A percentile compares a stretch with the other conserved stretches of the same genome.
Evolutionary conservation across 2,329 filamentous ascomycete genomes (phyloP).

Genomic region (Zymoseptoria tritici): DNA sequence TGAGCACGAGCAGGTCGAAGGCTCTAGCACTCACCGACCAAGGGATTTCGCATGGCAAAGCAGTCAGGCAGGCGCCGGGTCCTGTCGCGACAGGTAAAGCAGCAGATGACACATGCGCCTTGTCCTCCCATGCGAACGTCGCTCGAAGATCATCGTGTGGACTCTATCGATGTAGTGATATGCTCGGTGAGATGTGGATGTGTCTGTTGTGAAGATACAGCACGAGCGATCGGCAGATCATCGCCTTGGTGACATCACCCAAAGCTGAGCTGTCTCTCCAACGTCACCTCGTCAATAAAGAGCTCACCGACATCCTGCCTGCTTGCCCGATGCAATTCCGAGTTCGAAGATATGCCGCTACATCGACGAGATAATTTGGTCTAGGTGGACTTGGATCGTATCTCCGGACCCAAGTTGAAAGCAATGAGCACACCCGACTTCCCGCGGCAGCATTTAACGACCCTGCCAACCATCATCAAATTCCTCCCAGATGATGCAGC

Average conservation of each 20-base stretch:
- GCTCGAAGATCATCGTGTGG: no score
- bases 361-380: background rate
- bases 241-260: background rate
- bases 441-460: background rate
- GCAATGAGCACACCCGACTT: background rate
- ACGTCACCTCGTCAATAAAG: background rate
- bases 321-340: background rate
- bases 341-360: background rate
- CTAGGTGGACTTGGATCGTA: background rate
- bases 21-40: no score
- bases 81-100: no score
- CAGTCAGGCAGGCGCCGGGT: no score
- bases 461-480: conserved; percentile 4
- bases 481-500: conserved; percentile 33
- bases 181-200: no score
- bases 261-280: background rate
- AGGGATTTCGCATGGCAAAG: no score
- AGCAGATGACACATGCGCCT: no score
- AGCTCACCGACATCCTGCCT: background rate
- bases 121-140: no score
- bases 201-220: no score
- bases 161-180: no score
- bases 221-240: no score
- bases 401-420: background rate
- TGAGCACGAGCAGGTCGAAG: no score